Base-by-base conservation (phyloP, 2,329 filamentous ascomycete genomes). In the Akanthomyces uredinophilus region DNA sequence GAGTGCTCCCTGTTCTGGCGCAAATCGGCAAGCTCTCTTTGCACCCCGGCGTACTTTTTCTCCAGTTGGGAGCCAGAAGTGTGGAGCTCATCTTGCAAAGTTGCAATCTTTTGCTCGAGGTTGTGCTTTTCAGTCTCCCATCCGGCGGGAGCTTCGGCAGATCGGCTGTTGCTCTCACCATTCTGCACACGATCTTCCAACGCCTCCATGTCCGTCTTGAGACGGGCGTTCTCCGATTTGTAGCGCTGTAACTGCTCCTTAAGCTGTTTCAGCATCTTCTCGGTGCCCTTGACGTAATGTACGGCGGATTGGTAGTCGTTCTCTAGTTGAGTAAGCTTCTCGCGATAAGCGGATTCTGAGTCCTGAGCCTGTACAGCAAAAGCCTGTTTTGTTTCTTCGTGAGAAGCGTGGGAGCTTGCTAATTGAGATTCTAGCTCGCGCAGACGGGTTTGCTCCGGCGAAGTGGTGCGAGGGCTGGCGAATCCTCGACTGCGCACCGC, bases 261-360 rank as follows among this genome's bases (percentile, higher is more conserved):
- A 83, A 99, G 94, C 75, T 96, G 94, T 76, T 95, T 93, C 54
- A 99, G 85, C 92, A 99, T 97, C 83, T 97, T 98, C 77, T 99
- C 95, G 1, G 95, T 98, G 63, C 95, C 95, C 76, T 96, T 96
- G 68, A 99, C 91, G 71, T 99, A 99, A 75, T 97, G 95, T 55
- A 98, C 93, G 18, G 95, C 94, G 47, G 95, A 96, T 75, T 97
- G 92, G 73, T 99, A 97, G 74, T 99, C 95, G 72, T 93, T 96
- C 76, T 98, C 93, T 37, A 99, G 86, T 72, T 96, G 93, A 63
- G 91, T 86, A 58, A 99, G 83, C 75, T 97, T 97, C 73, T 97
- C 93, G 65, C 93, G 90, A 77, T 96, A 98, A 52, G 90, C 85
- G 61, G 87, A 83, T 72, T 96, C 94, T n/a, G 92, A 89, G 70